phyloP scores from a whole-genome alignment of 2,329 filamentous ascomycete genomes.

The Westerdykella ornata region DNA sequence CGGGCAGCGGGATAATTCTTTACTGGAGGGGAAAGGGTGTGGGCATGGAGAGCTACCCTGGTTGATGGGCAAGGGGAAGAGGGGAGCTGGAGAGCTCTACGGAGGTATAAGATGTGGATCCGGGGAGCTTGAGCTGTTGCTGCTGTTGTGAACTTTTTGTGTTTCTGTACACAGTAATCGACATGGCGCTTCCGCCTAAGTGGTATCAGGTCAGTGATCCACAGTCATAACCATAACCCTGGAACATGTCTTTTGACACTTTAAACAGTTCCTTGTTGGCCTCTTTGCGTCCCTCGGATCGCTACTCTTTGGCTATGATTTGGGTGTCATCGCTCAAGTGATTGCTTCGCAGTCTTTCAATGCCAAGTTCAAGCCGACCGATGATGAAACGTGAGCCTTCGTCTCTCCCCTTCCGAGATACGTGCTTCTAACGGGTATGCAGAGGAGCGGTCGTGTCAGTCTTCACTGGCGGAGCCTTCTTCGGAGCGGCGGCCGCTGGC shows the following conservation, averaged over 20 bases:
- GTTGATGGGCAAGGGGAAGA: no score
- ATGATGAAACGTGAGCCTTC: constrained; percentile 30
- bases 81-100: no score
- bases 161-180: constrained; percentile 8
- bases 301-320: constrained; percentile 53
- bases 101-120: no score
- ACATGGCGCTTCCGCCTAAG: constrained; percentile 51
- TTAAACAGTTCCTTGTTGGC: constrained; percentile 48
- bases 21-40: background rate
- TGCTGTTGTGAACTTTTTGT: no score
- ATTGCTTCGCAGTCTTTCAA: constrained; percentile 43
- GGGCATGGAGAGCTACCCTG: constrained; percentile 3
- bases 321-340: constrained; percentile 55
- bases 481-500: constrained; percentile 60
- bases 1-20: background rate
- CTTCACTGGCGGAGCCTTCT: constrained; percentile 70
- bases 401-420: background rate
- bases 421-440: background rate
- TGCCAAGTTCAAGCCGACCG: constrained; percentile 35
- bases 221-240: background rate
- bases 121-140: no score
- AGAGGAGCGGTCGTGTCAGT: constrained; percentile 68
- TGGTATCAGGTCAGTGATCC: constrained; percentile 47
- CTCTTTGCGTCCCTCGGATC: constrained; percentile 55
- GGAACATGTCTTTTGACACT: constrained; percentile 3